These are phyloP conservation scores for Verticillium albo-atrum DNA, from an alignment of 2,329 filamentous ascomycete genomes.

Conservation along the genomic window DNA sequence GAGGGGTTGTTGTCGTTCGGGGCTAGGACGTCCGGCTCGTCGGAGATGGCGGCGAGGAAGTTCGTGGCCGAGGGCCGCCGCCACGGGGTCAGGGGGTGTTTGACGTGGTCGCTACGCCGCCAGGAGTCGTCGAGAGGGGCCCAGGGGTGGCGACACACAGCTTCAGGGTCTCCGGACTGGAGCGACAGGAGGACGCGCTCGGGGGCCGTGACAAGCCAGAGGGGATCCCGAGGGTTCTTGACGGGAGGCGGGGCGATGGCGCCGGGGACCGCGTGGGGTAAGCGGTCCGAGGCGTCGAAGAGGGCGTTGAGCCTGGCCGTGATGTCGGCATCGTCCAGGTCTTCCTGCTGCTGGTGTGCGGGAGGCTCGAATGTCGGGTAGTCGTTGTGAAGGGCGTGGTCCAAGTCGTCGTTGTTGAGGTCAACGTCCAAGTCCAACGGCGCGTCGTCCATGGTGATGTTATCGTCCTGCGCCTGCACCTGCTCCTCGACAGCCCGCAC, in stretches of 20 bases:
- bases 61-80: slow-evolving; percentile 6
- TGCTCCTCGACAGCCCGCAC: too few species aligned
- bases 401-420: neutral
- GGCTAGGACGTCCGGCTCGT: neutral
- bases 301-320: neutral
- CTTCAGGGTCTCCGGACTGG: neutral
- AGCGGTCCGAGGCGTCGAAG: slow-evolving; percentile 4
- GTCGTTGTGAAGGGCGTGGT: neutral
- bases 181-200: slow-evolving; percentile 4
- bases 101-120: neutral
- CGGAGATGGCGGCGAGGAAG: slow-evolving; percentile 10
- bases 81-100: slow-evolving; percentile 5
- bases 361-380: neutral
- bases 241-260: neutral
- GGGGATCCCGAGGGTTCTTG: neutral
- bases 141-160: neutral
- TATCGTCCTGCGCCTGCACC: too few species aligned
- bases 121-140: neutral
- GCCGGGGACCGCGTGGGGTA: slow-evolving; percentile 1
- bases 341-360: neutral
- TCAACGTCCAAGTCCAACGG: neutral
- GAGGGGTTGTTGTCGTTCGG: neutral
- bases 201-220: neutral
- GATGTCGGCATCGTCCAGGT: neutral
- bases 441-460: neutral